A percentile compares a stretch with the other conserved stretches of the same genome.
Evolutionary conservation across 345 rosid genomes (phyloP).

Genomic region (Citrus hindsii): DNA sequence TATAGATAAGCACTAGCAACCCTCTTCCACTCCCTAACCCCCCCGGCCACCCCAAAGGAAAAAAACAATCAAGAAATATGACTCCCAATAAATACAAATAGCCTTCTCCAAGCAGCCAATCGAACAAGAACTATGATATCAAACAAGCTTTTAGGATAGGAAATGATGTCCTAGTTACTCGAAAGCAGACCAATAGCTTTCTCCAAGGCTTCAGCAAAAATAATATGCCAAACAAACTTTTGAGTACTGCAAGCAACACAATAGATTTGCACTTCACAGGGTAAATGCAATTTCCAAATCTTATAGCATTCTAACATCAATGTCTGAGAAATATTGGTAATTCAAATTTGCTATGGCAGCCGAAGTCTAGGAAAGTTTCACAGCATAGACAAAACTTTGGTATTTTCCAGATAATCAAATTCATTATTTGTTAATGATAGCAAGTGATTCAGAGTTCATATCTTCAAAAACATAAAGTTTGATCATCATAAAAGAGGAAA

Average conservation of each 20-base stretch:
- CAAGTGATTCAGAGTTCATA: background rate
- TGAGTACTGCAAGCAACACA: background rate
- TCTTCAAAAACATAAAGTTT: background rate
- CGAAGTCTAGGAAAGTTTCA: background rate
- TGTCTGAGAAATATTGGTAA: background rate
- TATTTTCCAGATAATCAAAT: background rate
- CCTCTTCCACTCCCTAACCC: background rate
- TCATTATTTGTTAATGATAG: background rate
- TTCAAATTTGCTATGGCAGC: background rate
- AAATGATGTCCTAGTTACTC: background rate
- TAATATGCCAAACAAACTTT: background rate
- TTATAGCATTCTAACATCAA: background rate
- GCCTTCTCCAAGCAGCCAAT: background rate
- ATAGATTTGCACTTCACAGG: background rate
- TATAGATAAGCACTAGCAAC: background rate
- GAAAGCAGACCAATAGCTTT: background rate
- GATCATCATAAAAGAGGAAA: slow-evolving; percentile 4
- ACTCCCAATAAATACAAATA: background rate
- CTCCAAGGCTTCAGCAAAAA: background rate
- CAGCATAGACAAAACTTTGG: background rate
- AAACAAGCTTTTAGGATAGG: background rate
- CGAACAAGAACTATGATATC: background rate
- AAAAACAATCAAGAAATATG: background rate
- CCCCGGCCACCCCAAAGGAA: background rate
- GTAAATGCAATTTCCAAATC: background rate